phyloP scores from a whole-genome alignment of 805 yeast species.

The Starmerella bombi region DNA sequence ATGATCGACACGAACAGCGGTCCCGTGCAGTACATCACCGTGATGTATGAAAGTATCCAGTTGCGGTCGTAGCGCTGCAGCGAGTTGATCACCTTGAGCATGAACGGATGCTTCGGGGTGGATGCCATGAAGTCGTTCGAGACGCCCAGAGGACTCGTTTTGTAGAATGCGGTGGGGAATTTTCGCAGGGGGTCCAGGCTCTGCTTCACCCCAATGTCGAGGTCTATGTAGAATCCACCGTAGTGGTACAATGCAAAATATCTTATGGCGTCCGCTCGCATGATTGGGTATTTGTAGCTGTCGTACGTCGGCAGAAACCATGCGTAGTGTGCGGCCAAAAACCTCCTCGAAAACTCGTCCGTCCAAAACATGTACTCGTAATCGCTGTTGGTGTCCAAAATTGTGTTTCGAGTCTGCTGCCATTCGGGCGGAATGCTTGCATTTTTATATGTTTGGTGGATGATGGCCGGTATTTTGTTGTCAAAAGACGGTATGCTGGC shows the following conservation, averaged over 20 bases:
- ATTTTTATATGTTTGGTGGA: conserved; percentile 86
- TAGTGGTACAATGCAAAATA: conserved; percentile 71
- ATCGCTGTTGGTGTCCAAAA: conserved; percentile 72
- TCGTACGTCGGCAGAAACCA: conserved; percentile 81
- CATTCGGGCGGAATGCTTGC: conserved; percentile 66
- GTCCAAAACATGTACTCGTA: conserved; percentile 80
- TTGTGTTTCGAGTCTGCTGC: conserved; percentile 63
- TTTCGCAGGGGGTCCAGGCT: conserved; percentile 66
- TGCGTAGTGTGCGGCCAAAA: conserved; percentile 64
- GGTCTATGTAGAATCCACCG: conserved; percentile 83
- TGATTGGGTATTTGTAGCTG: conserved; percentile 62
- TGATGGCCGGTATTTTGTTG: conserved; percentile 59
- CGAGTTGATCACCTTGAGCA: conserved; percentile 51
- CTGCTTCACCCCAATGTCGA: conserved; percentile 78
- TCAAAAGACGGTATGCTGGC: conserved; percentile 20
- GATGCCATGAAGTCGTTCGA: conserved; percentile 91
- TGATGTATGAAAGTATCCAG: conserved; percentile 76
- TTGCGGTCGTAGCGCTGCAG: conserved; percentile 52
- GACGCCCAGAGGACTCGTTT: conserved; percentile 80
- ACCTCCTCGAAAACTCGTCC: conserved; percentile 65
- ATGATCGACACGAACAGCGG: conserved; percentile 75
- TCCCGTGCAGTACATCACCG: conserved; percentile 89
- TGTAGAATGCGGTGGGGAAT: conserved; percentile 75
- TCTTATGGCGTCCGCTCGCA: conserved; percentile 82
- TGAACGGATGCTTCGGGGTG: conserved; percentile 76